phyloP scores from a whole-genome alignment of 345 rosid genomes.

The Bruguiera sexangula region DNA sequence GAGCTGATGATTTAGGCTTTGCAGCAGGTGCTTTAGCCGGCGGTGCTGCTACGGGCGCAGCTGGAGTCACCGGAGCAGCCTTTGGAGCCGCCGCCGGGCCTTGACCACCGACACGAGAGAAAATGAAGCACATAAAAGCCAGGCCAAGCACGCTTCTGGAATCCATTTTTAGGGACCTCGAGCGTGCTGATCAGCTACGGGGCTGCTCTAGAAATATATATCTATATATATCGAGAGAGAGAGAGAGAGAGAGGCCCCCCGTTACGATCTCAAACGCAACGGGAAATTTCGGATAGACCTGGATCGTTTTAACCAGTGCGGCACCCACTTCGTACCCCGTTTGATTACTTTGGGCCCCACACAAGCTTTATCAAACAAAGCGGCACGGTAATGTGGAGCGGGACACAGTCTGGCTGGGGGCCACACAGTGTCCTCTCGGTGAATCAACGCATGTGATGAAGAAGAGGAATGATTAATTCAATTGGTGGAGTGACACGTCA shows the following conservation, averaged over 20 bases:
- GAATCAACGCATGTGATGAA: conserved; percentile 31
- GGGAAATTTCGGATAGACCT: conserved; percentile 10
- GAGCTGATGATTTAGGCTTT: conserved; percentile 11
- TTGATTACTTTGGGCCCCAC: conserved; percentile 24
- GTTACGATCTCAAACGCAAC: background rate
- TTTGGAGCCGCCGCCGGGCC: conserved; percentile 45
- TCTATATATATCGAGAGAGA: background rate
- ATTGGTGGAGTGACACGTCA: conserved; percentile 11
- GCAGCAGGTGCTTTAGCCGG: conserved; percentile 21
- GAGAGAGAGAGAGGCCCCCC: background rate
- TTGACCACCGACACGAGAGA: conserved; percentile 63
- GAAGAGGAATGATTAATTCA: background rate
- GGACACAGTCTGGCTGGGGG: conserved; percentile 35
- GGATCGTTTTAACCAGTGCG: conserved; percentile 10
- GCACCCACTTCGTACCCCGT: conserved; percentile 29
- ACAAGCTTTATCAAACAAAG: conserved; percentile 15
- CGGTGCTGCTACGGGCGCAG: conserved; percentile 22
- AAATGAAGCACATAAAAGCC: conserved; percentile 49
- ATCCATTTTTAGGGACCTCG: conserved; percentile 35
- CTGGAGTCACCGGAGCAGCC: background rate
- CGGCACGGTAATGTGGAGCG: conserved; percentile 18
- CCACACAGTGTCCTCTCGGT: background rate
- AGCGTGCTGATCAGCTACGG: background rate
- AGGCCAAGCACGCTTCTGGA: conserved; percentile 30
- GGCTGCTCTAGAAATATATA: too few relatives aligned